phyloP scores from a whole-genome alignment of 139 green algal genomes.

The Dunaliella primolecta region DNA sequence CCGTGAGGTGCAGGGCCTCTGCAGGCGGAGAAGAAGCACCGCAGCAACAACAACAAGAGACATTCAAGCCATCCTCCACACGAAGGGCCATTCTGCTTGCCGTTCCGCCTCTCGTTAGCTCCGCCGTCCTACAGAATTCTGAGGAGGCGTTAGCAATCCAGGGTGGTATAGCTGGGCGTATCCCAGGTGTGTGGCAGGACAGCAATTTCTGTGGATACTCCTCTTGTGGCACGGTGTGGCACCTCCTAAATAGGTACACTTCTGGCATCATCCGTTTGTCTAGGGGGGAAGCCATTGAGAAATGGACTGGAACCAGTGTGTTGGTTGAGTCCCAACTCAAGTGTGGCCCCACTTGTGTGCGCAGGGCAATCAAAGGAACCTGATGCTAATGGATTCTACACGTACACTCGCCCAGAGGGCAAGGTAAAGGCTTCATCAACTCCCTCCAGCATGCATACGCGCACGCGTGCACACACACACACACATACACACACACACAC shows the following conservation, averaged over 20 bases:
- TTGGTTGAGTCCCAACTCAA: background rate
- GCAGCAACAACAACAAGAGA: background rate
- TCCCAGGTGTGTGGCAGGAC: constrained; percentile 56
- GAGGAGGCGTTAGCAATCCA: constrained; percentile 61
- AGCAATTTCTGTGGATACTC: background rate
- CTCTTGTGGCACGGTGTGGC: too few species aligned
- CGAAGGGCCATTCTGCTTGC: background rate
- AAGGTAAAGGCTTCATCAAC: constrained; percentile 43
- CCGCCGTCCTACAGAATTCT: background rate
- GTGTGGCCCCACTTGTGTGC: background rate
- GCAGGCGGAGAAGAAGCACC: background rate
- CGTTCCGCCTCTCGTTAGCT: background rate
- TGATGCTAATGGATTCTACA: constrained; percentile 64
- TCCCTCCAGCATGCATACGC: background rate
- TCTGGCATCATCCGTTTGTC: background rate
- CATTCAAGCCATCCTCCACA: background rate
- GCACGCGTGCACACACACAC: constrained; percentile 10
- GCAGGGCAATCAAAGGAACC: constrained; percentile 44
- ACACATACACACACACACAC: constrained; percentile 13
- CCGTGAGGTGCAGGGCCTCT: too few species aligned
- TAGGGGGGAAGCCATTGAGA: background rate
- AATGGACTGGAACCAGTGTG: background rate
- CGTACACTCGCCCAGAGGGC: constrained; percentile 78
- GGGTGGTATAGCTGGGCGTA: constrained; percentile 72
- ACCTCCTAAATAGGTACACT: too few species aligned